Evolutionary conservation across 306 rosid genomes (phyloP).

Genomic region (Cicer yamashitae): DNA sequence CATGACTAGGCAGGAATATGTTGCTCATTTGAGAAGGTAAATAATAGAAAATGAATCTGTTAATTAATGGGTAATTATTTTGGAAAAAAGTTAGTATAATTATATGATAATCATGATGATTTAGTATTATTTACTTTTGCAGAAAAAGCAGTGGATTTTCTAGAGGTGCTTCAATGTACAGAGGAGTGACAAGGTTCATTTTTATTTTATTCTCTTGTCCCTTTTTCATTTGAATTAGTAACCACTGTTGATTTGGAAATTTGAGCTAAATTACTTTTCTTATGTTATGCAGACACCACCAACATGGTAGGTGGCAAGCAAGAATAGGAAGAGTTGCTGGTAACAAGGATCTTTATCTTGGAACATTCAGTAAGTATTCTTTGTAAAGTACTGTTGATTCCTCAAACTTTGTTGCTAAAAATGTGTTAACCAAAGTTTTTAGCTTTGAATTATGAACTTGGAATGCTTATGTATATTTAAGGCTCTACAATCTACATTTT

Average conservation of each 20-base stretch:
- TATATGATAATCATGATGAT: constrained; percentile 2
- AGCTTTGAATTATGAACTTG: not conserved
- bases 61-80: not conserved
- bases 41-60: not conserved
- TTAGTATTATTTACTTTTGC: constrained; percentile 42
- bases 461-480: not conserved
- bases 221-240: not conserved
- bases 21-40: constrained; percentile 94
- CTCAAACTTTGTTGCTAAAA: not conserved
- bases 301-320: constrained; percentile 99
- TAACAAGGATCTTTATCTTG: constrained; percentile 96
- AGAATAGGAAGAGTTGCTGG: constrained; percentile 99
- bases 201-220: not conserved
- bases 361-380: constrained; percentile 80
- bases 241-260: not conserved
- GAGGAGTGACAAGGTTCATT: constrained; percentile 93
- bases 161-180: constrained; percentile 92
- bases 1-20: constrained; percentile 94
- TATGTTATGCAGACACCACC: constrained; percentile 76
- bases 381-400: constrained; percentile 14
- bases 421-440: not conserved
- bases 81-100: not conserved
- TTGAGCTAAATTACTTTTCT: constrained; percentile 7
- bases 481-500: constrained; percentile 3
- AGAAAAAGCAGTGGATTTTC: constrained; percentile 99